A percentile compares a stretch with the other conserved stretches of the same genome.
Evolutionary conservation across 202 grass and related monocot species (phyloP).

Genomic region (Panicum virgatum): DNA sequence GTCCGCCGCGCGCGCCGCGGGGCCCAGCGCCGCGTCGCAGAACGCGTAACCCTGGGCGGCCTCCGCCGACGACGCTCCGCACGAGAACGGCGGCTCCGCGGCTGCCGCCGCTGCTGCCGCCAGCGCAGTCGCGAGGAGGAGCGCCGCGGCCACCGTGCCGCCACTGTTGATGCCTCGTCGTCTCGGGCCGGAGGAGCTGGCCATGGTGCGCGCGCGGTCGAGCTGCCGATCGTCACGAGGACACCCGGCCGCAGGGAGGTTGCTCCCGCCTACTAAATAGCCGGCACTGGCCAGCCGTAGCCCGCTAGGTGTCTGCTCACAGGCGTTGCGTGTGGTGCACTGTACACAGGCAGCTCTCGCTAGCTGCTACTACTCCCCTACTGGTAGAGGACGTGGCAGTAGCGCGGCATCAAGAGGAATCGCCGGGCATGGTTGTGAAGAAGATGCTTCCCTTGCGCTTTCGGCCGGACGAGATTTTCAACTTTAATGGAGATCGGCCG

Average conservation of each 20-base stretch:
- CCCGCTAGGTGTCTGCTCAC: background rate
- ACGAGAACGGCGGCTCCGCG: conserved; percentile 46
- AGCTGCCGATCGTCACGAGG: background rate
- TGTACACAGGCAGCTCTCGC: background rate
- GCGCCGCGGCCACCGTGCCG: conserved; percentile 8
- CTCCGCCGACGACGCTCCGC: conserved; percentile 21
- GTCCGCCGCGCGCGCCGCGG: conserved; percentile 44
- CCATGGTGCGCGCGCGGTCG: background rate
- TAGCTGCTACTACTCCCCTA: too few relatives aligned
- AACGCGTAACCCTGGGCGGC: conserved; percentile 25
- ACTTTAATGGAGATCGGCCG: background rate
- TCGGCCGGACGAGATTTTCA: background rate
- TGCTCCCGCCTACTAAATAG: background rate
- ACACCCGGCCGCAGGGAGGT: background rate
- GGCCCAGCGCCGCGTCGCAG: conserved; percentile 35
- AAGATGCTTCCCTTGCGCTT: conserved; percentile 36
- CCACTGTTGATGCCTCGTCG: background rate
- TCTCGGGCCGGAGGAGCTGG: background rate
- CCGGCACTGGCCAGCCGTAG: background rate
- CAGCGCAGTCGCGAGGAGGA: background rate
- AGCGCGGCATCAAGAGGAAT: background rate
- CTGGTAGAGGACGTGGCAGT: background rate
- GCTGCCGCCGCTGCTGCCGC: background rate
- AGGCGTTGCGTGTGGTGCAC: conserved; percentile 21
- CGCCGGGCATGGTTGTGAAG: background rate